Evolutionary conservation across 169 alveolate genomes (phyloP).

Genomic region (Cryptosporidium felis): DNA sequence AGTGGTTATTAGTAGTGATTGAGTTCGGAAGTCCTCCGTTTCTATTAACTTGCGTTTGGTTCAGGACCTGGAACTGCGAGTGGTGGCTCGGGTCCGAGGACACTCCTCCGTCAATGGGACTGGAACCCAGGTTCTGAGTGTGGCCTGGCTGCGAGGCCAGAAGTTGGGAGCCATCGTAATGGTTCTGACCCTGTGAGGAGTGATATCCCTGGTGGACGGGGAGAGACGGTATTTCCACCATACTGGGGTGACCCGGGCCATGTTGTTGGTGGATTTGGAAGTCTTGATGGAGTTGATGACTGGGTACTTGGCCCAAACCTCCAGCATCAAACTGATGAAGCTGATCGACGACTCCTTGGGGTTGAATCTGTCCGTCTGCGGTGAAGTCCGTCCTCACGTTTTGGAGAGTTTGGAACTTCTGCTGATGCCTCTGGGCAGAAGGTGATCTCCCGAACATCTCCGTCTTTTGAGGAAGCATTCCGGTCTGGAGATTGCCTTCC

Average conservation of each 20-base stretch:
- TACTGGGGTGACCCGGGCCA: not conserved
- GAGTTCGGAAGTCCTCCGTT: not conserved
- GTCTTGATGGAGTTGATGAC: not conserved
- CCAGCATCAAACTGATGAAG: conserved; percentile 5
- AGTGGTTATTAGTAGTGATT: not conserved
- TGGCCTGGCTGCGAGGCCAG: not conserved
- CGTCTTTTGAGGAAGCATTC: not conserved
- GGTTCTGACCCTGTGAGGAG: not conserved
- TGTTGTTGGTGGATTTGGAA: too few relatives aligned
- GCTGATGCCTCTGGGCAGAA: not conserved
- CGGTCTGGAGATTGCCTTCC: not conserved
- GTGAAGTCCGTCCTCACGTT: not conserved
- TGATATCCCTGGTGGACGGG: not conserved
- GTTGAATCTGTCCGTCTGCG: conserved; percentile 7
- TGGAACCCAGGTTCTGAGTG: not conserved
- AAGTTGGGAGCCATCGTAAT: not conserved
- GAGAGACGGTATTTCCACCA: not conserved
- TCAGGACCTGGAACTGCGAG: not conserved
- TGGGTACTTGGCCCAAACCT: not conserved
- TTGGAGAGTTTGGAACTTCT: conserved; percentile 6
- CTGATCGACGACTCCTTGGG: not conserved
- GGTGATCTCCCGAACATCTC: conserved; percentile 8
- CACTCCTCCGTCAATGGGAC: not conserved
- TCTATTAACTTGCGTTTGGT: not conserved
- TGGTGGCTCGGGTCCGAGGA: not conserved